Evolutionary conservation across 1,139 yeast species (phyloP).

Genomic region (Ogataea hybrid): DNA sequence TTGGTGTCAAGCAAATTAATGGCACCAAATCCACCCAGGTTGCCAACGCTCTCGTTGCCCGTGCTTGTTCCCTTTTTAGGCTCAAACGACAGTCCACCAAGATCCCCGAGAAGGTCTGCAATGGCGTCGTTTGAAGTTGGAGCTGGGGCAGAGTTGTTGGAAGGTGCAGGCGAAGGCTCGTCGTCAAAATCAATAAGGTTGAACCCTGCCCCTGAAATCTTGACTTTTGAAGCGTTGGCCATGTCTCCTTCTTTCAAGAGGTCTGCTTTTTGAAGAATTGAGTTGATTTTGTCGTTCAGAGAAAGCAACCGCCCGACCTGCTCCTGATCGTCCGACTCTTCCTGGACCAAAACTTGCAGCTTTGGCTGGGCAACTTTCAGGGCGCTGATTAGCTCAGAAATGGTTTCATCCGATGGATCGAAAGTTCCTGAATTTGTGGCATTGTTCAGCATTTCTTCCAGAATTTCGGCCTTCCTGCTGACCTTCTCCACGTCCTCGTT

Average conservation of each 20-base stretch:
- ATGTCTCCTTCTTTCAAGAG: constrained; percentile 64
- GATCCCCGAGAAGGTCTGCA: constrained; percentile 69
- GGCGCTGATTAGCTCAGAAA: constrained; percentile 73
- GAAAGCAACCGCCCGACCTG: constrained; percentile 58
- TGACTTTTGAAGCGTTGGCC: constrained; percentile 57
- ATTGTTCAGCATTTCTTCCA: constrained; percentile 79
- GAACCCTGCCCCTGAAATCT: constrained; percentile 43
- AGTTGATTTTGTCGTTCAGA: constrained; percentile 76
- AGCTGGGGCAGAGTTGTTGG: constrained; percentile 34
- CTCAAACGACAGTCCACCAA: constrained; percentile 57
- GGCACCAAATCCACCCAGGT: constrained; percentile 33
- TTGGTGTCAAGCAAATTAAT: constrained; percentile 36
- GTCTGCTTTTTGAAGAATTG: constrained; percentile 65
- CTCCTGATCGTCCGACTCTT: constrained; percentile 67
- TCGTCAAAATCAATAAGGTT: constrained; percentile 81
- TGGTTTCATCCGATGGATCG: constrained; percentile 66
- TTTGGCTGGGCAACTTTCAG: constrained; percentile 87
- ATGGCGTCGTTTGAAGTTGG: constrained; percentile 45
- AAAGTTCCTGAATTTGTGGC: constrained; percentile 47
- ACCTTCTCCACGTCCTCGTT: constrained; percentile 83
- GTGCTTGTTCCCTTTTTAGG: constrained; percentile 5
- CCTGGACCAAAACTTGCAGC: constrained; percentile 76
- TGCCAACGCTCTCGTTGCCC: constrained; percentile 21
- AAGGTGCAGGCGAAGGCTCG: constrained; percentile 28
- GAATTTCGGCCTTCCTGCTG: constrained; percentile 80